Base-by-base conservation (phyloP, 2,329 filamentous ascomycete species). In the Westerdykella ornata region DNA sequence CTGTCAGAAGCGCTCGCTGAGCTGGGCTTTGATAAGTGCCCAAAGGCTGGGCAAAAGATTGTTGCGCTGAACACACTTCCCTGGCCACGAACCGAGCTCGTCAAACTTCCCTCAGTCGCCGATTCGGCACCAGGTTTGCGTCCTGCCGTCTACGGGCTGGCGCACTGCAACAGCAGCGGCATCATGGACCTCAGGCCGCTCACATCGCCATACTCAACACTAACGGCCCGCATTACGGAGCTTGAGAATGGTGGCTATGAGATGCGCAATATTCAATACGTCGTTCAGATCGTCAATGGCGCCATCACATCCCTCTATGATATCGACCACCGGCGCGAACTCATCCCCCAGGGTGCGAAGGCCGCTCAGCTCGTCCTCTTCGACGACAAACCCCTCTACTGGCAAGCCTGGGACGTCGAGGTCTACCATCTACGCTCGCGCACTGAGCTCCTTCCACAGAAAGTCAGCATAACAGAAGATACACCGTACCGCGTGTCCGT, bases 361-460 rank as follows among this genome's bases (percentile, higher is more conserved):
- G 89, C 84, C 17, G 95, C 94, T 52, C 88, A 96, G 61, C 80
- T 92, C 38, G 89, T 97, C 49, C 81, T 97, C 17, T 97, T 94
- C 57, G 92, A 98, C 59, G 92, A 98, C 69, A 96, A 97, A 69
- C 89, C 89, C 16, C 76, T 96, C 17, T 95, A 94, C 71, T 97
- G 88, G 89, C 87, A 96, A 68, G 89, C 88, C 2, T 95, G 90
- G 89, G 90, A 98, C 64, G 90, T 97, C 5, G 92, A 98, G 67
- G 89, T 97, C 19, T 98, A 84, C 70, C 92, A 98, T 57, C 77
- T 97, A 18, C 81, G 94, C 41, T 92, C 88, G 2, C 81, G 88
- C 42, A 78, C 85, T 61, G 85, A 90, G 62, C 74, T 98, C 12
- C 62, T 76, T 5, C 77, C 81, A 14, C 76, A 78, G 47, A 74